Percentiles rank a stretch among this genome's conserved stretches.
Conservation (phyloP, 352 stramenopile species). For the Pythium periplocum region DNA sequence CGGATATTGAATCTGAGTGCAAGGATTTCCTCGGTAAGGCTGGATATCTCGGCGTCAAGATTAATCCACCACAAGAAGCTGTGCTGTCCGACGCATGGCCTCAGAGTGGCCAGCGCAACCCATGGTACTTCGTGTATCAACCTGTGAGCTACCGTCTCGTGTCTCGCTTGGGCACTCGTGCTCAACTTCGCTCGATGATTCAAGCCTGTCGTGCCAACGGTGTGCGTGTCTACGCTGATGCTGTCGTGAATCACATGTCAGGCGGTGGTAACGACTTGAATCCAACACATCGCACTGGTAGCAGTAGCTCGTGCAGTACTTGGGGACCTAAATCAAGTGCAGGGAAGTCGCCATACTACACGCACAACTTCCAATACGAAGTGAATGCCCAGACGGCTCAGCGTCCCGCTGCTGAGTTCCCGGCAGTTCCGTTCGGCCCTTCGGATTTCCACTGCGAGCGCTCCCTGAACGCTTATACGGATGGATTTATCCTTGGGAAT, state of each 20-base stretch:
- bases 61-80: constrained; percentile 57
- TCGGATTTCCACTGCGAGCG: constrained; percentile 67
- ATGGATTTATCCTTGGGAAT: constrained; percentile 27
- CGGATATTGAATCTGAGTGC: constrained; percentile 57
- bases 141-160: constrained; percentile 59
- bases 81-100: constrained; percentile 38
- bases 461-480: constrained; percentile 27
- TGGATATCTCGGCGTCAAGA: constrained; percentile 67
- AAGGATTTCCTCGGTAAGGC: constrained; percentile 45
- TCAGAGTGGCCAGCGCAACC: constrained; percentile 38
- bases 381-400: constrained; percentile 35
- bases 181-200: constrained; percentile 55
- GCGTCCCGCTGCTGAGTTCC: constrained; percentile 47
- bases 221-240: constrained; percentile 47
- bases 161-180: constrained; percentile 44
- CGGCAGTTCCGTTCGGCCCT: constrained; percentile 46
- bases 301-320: constrained; percentile 8
- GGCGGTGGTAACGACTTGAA: constrained; percentile 19
- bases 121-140: constrained; percentile 69
- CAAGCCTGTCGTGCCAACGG: constrained; percentile 56
- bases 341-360: constrained; percentile 18
- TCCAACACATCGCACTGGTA: constrained; percentile 11
- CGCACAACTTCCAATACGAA: constrained; percentile 35
- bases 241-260: constrained; percentile 25
- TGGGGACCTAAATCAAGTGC: constrained; percentile 20